Base-by-base conservation (phyloP, 129 eudicot species). In the Gnaphalium uliginosum region DNA sequence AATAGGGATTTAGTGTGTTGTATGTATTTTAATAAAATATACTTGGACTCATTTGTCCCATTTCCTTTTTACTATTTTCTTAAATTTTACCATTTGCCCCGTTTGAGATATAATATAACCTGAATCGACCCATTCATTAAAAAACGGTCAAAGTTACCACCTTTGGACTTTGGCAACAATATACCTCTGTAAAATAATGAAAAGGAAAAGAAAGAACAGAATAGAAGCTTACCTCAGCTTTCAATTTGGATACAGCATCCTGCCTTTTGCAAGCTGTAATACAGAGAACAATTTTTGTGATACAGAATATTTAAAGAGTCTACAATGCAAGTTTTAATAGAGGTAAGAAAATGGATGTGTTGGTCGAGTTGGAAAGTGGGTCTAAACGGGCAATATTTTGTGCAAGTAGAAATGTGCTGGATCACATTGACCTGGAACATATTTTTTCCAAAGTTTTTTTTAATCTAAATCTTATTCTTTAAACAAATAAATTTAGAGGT, bases 201-300 rank as follows among this genome's bases (percentile, higher is more conserved):
- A 73, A 61, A 33, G 51, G 39, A 19, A 76, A 58, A 41, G 35
- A 22, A 53, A 4, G 24, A 60, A 56, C 43, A 41, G 25, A 67
- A 22, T 57, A 75, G 39, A 43, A 37, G 74, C 85, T 66, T 68
- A 95, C 99, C 86, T 94, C 97, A 21, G 83, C 88, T 80, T 84
- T 90, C 82, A 90, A 66, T 82, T 85, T 88, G 79, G 87, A 81
- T 37, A 94, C 68, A 13, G 70, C 90, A 80, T 88, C 91, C 66
- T 88, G 97, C 79, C 77, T 85, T 86, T 94, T 94, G 79, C 97
- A 94, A 33, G 85, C 99, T 95, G 96, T 81, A 74, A 60, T 13
- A 72, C 56, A 67, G 41, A 57, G 18, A 69, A 59, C 13, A 69
- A 11, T 8, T 53, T 5, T 21, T 50, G 77, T 51, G 76, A 66